These are phyloP conservation scores for Salvia hispanica DNA, from an alignment of 257 asterid genomes.

Conservation along the genomic window DNA sequence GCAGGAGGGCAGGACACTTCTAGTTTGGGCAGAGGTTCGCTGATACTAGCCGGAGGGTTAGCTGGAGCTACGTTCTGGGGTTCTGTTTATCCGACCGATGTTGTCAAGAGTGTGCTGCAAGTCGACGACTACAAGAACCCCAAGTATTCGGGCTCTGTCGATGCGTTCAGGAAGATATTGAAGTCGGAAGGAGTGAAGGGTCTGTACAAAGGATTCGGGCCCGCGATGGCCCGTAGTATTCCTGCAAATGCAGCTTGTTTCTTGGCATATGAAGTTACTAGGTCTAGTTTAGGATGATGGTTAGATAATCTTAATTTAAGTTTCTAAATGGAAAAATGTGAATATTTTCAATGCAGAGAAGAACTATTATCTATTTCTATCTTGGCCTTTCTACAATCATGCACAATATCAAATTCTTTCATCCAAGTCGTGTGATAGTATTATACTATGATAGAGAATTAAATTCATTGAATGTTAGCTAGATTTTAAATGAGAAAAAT, in stretches of 20 bases:
- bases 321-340: slow-evolving; percentile 17
- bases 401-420: not conserved
- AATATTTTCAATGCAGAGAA: not conserved
- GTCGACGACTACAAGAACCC: slow-evolving; percentile 85
- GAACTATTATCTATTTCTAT: slow-evolving; percentile 12
- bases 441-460: no score
- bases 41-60: slow-evolving; percentile 70
- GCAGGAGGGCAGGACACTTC: slow-evolving; percentile 82
- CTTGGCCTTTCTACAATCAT: not conserved
- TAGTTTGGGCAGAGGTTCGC: slow-evolving; percentile 66
- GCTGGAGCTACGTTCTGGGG: slow-evolving; percentile 81
- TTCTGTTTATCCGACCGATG: slow-evolving; percentile 77
- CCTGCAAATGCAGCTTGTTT: slow-evolving; percentile 93
- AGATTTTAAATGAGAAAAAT: no score
- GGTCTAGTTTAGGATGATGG: slow-evolving; percentile 69
- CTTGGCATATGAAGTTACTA: slow-evolving; percentile 78
- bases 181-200: slow-evolving; percentile 75
- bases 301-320: no score
- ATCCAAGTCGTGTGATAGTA: no score
- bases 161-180: slow-evolving; percentile 70
- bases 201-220: slow-evolving; percentile 84
- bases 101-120: slow-evolving; percentile 76
- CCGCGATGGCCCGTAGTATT: slow-evolving; percentile 85
- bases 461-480: no score
- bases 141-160: slow-evolving; percentile 61